Percentiles rank a stretch among this genome's conserved stretches.
Evolutionary conservation across 495 filamentous ascomycete genomes (phyloP).

Genomic region (Penicillium pulvis): DNA sequence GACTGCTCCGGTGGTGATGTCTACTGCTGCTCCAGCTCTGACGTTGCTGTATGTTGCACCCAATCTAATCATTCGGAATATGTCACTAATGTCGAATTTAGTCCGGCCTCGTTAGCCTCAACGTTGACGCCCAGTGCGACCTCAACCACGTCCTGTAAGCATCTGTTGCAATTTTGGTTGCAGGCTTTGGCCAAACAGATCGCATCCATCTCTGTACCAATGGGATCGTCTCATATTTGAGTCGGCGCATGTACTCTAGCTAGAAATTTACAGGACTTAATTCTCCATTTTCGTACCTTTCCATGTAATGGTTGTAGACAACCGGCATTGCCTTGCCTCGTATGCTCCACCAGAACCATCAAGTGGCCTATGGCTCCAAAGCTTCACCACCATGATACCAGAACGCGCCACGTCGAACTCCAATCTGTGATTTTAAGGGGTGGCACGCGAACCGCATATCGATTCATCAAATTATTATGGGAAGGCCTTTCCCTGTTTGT

Average conservation of each 20-base stretch:
- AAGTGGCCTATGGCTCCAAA: too few species aligned
- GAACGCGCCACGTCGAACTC: too few species aligned
- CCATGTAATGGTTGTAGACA: too few species aligned
- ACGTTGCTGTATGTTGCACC: constrained; percentile 8
- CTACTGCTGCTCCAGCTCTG: constrained; percentile 18
- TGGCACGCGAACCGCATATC: too few species aligned
- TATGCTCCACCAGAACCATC: too few species aligned
- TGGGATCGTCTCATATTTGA: not conserved
- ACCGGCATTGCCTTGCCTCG: too few species aligned
- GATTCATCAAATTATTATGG: too few species aligned
- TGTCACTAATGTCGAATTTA: not conserved
- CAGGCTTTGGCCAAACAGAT: not conserved
- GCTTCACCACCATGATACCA: too few species aligned
- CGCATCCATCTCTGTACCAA: not conserved
- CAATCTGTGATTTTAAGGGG: too few species aligned
- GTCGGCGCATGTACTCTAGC: not conserved
- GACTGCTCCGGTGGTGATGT: constrained; percentile 19
- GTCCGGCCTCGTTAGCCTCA: constrained; percentile 12
- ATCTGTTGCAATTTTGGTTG: not conserved
- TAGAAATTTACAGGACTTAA: not conserved
- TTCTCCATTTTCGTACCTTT: not conserved
- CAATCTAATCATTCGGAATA: not conserved
- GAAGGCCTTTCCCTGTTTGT: too few species aligned
- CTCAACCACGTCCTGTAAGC: constrained; percentile 16
- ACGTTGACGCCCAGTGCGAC: constrained; percentile 12